Conservation (phyloP, 31 red algal genomes). For the Bonnemaisonia californica region DNA sequence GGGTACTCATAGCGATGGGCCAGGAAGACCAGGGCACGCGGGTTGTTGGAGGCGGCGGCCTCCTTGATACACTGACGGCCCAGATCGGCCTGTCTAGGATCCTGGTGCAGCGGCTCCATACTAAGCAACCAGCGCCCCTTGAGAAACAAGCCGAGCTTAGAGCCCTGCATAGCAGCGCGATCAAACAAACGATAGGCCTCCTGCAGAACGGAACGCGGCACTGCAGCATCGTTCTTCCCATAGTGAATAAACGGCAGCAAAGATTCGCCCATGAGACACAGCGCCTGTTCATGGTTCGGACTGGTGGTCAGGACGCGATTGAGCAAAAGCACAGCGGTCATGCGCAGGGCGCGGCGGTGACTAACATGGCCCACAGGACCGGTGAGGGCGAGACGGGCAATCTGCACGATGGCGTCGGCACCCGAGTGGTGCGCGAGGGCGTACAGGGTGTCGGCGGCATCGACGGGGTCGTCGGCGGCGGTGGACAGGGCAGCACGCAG, state of each 20-base stretch:
- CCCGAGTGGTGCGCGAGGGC: neutral
- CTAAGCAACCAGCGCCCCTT: constrained; percentile 55
- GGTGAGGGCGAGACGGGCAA: constrained; percentile 10
- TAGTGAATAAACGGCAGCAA: constrained; percentile 32
- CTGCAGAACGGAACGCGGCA: constrained; percentile 37
- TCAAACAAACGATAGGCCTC: constrained; percentile 47
- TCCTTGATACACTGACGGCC: constrained; percentile 31
- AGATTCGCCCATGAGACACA: constrained; percentile 55
- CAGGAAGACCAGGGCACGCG: constrained; percentile 48
- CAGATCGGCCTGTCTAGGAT: constrained; percentile 7
- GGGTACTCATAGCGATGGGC: constrained; percentile 66
- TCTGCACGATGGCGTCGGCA: neutral
- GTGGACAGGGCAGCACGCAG: neutral
- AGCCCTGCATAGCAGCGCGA: neutral
- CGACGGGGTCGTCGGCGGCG: neutral
- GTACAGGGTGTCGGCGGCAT: neutral
- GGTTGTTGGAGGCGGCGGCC: constrained; percentile 13
- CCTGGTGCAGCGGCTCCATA: constrained; percentile 41
- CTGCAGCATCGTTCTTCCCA: constrained; percentile 29
- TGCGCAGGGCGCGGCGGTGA: constrained; percentile 22
- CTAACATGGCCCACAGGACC: constrained; percentile 40
- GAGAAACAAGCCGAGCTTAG: constrained; percentile 19
- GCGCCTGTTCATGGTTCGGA: constrained; percentile 24
- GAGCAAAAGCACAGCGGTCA: constrained; percentile 29
- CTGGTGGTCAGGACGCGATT: neutral